Evolutionary conservation across 495 filamentous ascomycete genomes (phyloP), one percentile per base, ranked within the genome.

Genomic region (Neurospora tetrasperma): DNA sequence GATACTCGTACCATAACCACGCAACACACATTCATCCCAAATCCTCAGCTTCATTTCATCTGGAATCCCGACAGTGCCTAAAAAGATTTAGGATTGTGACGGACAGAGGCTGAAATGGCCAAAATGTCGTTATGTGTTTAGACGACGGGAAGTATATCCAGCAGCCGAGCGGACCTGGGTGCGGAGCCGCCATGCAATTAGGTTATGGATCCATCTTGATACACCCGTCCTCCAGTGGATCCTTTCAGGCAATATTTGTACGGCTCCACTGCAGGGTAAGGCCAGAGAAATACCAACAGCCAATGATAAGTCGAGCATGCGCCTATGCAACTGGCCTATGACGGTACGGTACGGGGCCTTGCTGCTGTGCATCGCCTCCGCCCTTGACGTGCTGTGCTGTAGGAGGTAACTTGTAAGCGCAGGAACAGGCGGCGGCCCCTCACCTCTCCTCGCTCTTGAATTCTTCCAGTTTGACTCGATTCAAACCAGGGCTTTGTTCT

Each of bases 331-430:
- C 54, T 66, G 54, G 54, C 54, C 54, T 35, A 35, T 62, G 27
- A 62, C 54, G 27, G 54, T 62, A 35, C 27, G 27, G 54, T 35
- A 35, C 27, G 54, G 54, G 14, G 31, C 27, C 54, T 62, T 62
- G 54, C 54, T 62, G 54, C 54, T 66, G 54, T 35, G 27, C 54
- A 71, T 59, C 59, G 70, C 68, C 73, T 72, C 42, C 14, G 54
- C 42, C 44, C 31, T 69, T 42, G 70, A 73, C 48, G 71, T 71
- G 59, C 73, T 59, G 71, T 42, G 70, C 71, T 40, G 71, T 71
- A n/a, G n/a, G 59, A 70, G 42, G 71, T 27, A 23, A 74, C 48
- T 54, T 27, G 46, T 27, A 38, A 40, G 20, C 6, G 42, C 39
- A 72, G 40, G 35, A 66, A 59, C 23, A 46, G 70, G 35, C 66